Evolutionary conservation across 768 basidiomycete species (phyloP).

Genomic region (Hygrophorus russula): DNA sequence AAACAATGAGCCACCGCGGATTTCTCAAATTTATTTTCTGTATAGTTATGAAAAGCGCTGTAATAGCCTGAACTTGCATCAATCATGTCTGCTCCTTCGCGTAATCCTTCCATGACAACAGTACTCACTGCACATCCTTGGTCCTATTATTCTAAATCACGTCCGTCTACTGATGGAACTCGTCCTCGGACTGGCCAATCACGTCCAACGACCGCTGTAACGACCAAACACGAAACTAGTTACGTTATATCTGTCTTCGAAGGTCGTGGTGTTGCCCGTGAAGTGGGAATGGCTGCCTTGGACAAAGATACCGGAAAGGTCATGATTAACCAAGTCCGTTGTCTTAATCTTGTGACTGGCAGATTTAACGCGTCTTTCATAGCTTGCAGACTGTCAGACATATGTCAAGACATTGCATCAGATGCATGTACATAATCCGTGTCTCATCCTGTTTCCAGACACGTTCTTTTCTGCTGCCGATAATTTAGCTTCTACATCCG

Average conservation of each 20-base stretch:
- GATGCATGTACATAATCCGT: conserved; percentile 67
- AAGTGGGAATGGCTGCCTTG: conserved; percentile 83
- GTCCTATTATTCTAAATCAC: background rate
- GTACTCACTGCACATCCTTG: background rate
- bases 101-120: background rate
- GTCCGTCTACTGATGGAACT: conserved; percentile 10
- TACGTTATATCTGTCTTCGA: conserved; percentile 65
- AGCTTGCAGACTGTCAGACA: conserved; percentile 82
- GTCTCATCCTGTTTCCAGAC: conserved; percentile 69
- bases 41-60: no score
- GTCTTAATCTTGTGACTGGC: background rate
- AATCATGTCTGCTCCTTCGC: background rate
- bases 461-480: conserved; percentile 61
- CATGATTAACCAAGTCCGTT: conserved; percentile 63
- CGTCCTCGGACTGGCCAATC: conserved; percentile 50
- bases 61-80: no score
- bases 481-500: conserved; percentile 28
- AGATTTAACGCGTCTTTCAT: conserved; percentile 5
- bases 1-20: no score
- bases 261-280: conserved; percentile 67
- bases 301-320: conserved; percentile 70
- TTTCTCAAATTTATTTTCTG: no score
- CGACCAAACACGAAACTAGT: conserved; percentile 45
- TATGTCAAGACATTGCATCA: conserved; percentile 85
- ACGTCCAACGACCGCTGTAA: conserved; percentile 45